phyloP scores from a whole-genome alignment of 352 stramenopile species.

The Globisporangium splendens region DNA sequence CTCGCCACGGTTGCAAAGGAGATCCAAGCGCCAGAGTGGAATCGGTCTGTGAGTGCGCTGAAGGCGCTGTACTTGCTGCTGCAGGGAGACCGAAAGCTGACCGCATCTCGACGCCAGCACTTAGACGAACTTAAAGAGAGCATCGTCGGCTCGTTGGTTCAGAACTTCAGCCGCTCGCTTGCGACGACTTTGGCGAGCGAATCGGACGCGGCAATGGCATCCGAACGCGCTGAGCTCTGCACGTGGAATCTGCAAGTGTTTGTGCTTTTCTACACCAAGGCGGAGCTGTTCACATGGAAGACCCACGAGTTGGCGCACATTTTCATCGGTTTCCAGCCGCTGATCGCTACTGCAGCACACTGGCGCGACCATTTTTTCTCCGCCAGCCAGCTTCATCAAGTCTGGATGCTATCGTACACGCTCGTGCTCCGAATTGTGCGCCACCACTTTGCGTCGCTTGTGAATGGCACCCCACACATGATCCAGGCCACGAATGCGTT shows the following conservation, averaged over 20 bases:
- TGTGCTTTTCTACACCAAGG: slow-evolving; percentile 68
- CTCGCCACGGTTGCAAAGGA: slow-evolving; percentile 58
- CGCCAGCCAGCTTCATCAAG: slow-evolving; percentile 42
- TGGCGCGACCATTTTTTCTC: slow-evolving; percentile 17
- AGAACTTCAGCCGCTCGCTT: slow-evolving; percentile 40
- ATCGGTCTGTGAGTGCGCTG: slow-evolving; percentile 52
- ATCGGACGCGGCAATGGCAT: background rate
- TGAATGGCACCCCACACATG: slow-evolving; percentile 62
- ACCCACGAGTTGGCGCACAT: slow-evolving; percentile 62
- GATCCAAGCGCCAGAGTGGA: slow-evolving; percentile 24
- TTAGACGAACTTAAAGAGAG: slow-evolving; percentile 51
- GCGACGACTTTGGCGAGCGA: slow-evolving; percentile 5
- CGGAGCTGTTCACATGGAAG: slow-evolving; percentile 81
- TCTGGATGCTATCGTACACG: slow-evolving; percentile 80
- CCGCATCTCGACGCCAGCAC: slow-evolving; percentile 34
- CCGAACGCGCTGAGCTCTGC: slow-evolving; percentile 19
- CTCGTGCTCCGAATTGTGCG: slow-evolving; percentile 74
- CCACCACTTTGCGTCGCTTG: slow-evolving; percentile 68
- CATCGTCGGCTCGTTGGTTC: slow-evolving; percentile 41
- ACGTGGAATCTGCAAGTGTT: slow-evolving; percentile 63
- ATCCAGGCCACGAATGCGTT: slow-evolving; percentile 66
- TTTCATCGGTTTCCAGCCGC: slow-evolving; percentile 62
- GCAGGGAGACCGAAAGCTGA: slow-evolving; percentile 61
- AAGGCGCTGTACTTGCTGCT: slow-evolving; percentile 52
- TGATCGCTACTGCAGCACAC: slow-evolving; percentile 33